phyloP scores from a whole-genome alignment of 2,329 filamentous ascomycete species.

The Tolypocladium ophioglossoides region DNA sequence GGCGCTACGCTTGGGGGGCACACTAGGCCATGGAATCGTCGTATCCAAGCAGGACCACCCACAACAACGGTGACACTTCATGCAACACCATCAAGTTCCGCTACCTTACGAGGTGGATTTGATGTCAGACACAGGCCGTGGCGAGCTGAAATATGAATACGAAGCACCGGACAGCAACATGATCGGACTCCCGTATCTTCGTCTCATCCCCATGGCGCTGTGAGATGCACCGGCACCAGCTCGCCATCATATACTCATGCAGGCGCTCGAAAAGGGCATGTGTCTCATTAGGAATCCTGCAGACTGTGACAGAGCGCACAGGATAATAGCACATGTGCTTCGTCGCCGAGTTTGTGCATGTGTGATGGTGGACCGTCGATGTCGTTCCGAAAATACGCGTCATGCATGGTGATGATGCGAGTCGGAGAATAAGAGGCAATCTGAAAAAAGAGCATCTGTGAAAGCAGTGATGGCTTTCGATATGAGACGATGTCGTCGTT shows the following conservation, averaged over 20 bases:
- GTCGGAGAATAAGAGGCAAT: neutral
- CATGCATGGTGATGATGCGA: neutral
- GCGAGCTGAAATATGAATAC: neutral
- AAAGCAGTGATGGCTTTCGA: neutral
- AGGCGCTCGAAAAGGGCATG: neutral
- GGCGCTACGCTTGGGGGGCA: neutral
- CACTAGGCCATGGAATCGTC: neutral
- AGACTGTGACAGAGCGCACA: neutral
- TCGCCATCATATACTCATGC: neutral
- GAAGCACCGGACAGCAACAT: neutral
- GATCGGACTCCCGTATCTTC: neutral
- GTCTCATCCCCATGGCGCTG: neutral
- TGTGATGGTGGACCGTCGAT: neutral
- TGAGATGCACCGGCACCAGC: neutral
- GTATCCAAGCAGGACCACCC: neutral
- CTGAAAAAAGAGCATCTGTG: neutral
- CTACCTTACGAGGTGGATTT: neutral
- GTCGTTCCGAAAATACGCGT: neutral
- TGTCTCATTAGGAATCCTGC: neutral
- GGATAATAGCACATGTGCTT: neutral
- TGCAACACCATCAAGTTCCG: neutral
- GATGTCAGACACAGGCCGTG: neutral
- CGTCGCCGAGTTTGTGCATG: neutral
- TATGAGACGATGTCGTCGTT: neutral
- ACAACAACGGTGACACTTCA: neutral